Evolutionary conservation across 169 alveolate genomes (phyloP).

Genomic region (Plasmodium blacklocki): DNA sequence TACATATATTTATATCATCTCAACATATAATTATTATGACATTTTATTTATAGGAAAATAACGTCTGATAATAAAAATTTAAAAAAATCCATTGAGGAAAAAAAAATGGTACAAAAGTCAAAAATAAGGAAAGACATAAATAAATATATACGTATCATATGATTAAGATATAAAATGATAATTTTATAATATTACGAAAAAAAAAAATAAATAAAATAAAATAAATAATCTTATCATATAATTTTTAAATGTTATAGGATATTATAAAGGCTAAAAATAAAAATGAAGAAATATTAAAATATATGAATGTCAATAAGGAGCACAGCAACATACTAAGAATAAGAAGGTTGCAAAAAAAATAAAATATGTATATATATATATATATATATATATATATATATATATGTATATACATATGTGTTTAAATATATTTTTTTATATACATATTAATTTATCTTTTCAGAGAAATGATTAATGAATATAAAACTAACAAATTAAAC

Average conservation of each 20-base stretch:
- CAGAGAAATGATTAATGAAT: constrained; percentile 71
- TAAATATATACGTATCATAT: neutral
- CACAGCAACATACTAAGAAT: constrained; percentile 72
- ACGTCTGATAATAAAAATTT: constrained; percentile 67
- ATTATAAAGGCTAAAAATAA: constrained; percentile 45
- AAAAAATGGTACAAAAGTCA: constrained; percentile 32
- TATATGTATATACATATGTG: too few relatives aligned
- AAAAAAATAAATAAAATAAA: neutral
- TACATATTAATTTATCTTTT: neutral
- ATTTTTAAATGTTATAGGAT: constrained; percentile 10
- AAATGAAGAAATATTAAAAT: constrained; percentile 67
- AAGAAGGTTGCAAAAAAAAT: constrained; percentile 27
- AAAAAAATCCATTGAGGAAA: constrained; percentile 68
- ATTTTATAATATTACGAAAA: neutral
- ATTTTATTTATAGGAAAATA: constrained; percentile 33
- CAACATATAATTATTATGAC: neutral
- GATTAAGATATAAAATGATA: neutral
- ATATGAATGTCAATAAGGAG: constrained; percentile 73
- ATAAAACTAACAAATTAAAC: constrained; percentile 55
- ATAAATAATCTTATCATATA: too few relatives aligned
- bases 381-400: too few relatives aligned
- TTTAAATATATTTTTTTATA: too few relatives aligned
- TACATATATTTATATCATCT: neutral
- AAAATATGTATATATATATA: too few relatives aligned
- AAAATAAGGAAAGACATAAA: neutral